Evolutionary conservation across 148 eudicot genomes (phyloP).

Genomic region (Cornus controversa): DNA sequence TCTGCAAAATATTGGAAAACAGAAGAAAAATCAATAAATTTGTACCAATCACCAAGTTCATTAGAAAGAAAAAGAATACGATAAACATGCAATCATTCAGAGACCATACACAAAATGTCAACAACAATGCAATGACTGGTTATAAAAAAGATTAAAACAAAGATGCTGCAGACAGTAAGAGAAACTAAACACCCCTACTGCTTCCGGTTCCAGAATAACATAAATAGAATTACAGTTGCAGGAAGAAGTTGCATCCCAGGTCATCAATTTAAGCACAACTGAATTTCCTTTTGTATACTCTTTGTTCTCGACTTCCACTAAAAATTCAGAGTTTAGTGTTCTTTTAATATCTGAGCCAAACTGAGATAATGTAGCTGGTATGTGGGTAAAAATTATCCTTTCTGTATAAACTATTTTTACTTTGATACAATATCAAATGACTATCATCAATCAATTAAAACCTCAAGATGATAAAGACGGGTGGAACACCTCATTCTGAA

Average conservation of each 20-base stretch:
- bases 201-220: neutral
- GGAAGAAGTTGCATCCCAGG: neutral
- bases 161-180: neutral
- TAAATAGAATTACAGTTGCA: neutral
- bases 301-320: neutral
- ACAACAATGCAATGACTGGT: neutral
- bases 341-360: neutral
- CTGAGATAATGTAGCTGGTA: neutral
- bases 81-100: neutral
- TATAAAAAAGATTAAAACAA: neutral
- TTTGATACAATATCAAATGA: neutral
- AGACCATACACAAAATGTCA: neutral
- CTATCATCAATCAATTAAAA: neutral
- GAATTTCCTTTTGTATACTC: neutral
- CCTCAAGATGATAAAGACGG: neutral
- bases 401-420: neutral
- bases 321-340: neutral
- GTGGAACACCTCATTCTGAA: neutral
- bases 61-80: neutral
- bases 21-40: neutral
- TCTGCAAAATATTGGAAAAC: constrained; percentile 17
- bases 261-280: neutral
- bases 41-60: neutral
- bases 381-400: neutral
- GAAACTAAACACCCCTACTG: neutral